Evolutionary conservation across 345 rosid species (phyloP), one percentile per base, ranked within the genome.

Genomic region (Clarkia xantiana): DNA sequence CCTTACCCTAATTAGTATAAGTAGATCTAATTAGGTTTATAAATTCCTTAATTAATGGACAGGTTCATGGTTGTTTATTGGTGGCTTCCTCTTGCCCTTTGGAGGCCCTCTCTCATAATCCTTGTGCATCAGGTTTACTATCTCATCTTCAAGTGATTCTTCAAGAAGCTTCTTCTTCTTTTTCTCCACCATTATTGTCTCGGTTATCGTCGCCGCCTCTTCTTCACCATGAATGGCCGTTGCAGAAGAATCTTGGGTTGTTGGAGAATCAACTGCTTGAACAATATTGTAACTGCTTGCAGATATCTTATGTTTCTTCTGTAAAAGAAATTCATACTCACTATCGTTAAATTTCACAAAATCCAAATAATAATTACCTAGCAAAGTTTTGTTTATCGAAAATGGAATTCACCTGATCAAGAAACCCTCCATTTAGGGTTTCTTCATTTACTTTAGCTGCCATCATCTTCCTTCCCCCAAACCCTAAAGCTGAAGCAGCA

Each of bases 381-480:
- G 10, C 10, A 10, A 42, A 10, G 4, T 16, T 3, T 3, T 3
- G 44, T 45, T 45, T 3, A 45, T 12, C 2, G 4, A 15, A n/a
- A 0, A 4, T 5, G 18, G 17, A 19, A 18, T 2, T 7, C 38
- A 47, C 36, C 38, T 47, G 50, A 45, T 59, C 54, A 47, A 65
- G 59, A 54, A 42, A 16, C 41, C 12, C 22, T 55, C 45, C 62
- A 12, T 25, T 38, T 18, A 10, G 18, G 25, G 8, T 40, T 40
- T 58, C 48, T 42, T 43, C 55, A 52, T 19, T 13, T 45, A 23
- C 43, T 40, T 20, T 48, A 22, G 25, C 58, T 11, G 14, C 42
- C 39, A 58, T 57, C 71, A 74, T 62, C 64, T 70, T 76, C 68
- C 73, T 72, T 50, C 76, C 76, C 55, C 53, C 62, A 10, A 48